A percentile compares a stretch with the other conserved stretches of the same genome.
Conservation (phyloP, 345 rosid species). For the Zanthoxylum bungeanum region DNA sequence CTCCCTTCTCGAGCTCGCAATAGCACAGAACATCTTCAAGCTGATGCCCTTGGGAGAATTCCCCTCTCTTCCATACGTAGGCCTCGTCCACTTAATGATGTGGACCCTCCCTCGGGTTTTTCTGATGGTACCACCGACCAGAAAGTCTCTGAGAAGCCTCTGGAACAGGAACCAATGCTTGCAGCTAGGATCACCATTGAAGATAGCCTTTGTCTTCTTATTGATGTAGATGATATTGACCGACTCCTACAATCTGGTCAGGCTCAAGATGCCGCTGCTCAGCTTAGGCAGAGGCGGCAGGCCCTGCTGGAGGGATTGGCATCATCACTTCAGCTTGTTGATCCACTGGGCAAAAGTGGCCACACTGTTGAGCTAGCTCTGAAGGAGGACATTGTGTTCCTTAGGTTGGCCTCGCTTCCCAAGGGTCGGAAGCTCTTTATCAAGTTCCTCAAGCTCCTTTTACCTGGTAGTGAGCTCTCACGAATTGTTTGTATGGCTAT, state of each 20-base stretch:
- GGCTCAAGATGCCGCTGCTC: conserved; percentile 81
- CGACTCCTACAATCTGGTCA: conserved; percentile 63
- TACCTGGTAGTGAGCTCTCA: conserved; percentile 80
- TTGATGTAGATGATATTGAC: conserved; percentile 87
- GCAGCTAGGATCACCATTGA: conserved; percentile 94
- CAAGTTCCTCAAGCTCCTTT: conserved; percentile 68
- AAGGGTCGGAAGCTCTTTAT: conserved; percentile 77
- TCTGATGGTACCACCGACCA: conserved; percentile 58
- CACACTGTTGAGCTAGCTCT: conserved; percentile 45
- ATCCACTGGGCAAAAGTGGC: conserved; percentile 73
- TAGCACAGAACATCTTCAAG: conserved; percentile 57
- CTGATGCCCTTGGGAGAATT: conserved; percentile 60
- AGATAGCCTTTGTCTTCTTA: conserved; percentile 68
- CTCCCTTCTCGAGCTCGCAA: conserved; percentile 69
- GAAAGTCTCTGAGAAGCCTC: conserved; percentile 60
- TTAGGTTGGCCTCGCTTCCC: conserved; percentile 71
- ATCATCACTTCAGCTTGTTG: conserved; percentile 84
- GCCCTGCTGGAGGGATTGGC: conserved; percentile 80
- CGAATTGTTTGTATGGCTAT: conserved; percentile 89
- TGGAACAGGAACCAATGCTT: conserved; percentile 93
- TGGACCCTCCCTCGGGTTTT: conserved; percentile 50
- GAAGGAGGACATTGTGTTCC: conserved; percentile 78
- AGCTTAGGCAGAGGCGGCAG: conserved; percentile 70
- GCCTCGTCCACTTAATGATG: conserved; percentile 73
- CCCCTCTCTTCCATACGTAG: conserved; percentile 59